Percentiles rank a stretch among this genome's conserved stretches.
These are phyloP conservation scores for Lentinula aciculospora DNA, from an alignment of 768 basidiomycete species.

Conservation along the genomic window DNA sequence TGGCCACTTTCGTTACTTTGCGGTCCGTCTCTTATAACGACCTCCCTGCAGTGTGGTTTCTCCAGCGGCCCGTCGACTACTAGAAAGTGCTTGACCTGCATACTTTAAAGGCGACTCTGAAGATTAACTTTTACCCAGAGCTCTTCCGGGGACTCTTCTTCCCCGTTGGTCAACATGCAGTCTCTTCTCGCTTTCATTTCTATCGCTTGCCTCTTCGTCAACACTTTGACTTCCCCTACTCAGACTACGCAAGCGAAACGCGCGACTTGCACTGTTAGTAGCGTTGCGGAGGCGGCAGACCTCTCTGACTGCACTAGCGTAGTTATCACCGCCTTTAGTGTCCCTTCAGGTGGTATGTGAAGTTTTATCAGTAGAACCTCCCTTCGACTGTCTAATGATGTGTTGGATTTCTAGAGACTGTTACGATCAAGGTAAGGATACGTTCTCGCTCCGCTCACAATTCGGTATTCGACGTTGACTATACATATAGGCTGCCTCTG, in stretches of 20 bases:
- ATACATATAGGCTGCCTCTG: background rate
- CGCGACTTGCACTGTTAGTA: slow-evolving; percentile 18
- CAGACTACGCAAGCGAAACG: slow-evolving; percentile 8
- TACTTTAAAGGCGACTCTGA: background rate
- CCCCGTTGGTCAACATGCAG: background rate
- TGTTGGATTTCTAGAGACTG: background rate
- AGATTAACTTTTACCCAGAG: background rate
- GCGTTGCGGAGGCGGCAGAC: slow-evolving; percentile 12
- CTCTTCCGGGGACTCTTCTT: background rate
- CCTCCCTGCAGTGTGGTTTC: background rate
- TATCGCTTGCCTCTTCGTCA: background rate
- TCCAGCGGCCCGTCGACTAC: background rate
- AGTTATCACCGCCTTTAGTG: slow-evolving; percentile 14
- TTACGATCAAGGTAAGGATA: background rate
- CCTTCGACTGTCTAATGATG: background rate
- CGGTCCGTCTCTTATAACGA: background rate
- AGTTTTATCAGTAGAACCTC: background rate
- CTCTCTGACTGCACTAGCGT: slow-evolving; percentile 14
- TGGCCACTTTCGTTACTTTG: background rate
- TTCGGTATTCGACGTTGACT: too few relatives aligned
- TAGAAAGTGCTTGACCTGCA: background rate
- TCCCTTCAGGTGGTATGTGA: slow-evolving; percentile 9
- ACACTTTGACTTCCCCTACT: background rate
- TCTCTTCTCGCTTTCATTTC: background rate
- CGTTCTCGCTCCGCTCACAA: background rate